Percentiles rank a stretch among this genome's conserved stretches.
Conservation (phyloP, 805 yeast genomes). For the Wickerhamiella musiphila region DNA sequence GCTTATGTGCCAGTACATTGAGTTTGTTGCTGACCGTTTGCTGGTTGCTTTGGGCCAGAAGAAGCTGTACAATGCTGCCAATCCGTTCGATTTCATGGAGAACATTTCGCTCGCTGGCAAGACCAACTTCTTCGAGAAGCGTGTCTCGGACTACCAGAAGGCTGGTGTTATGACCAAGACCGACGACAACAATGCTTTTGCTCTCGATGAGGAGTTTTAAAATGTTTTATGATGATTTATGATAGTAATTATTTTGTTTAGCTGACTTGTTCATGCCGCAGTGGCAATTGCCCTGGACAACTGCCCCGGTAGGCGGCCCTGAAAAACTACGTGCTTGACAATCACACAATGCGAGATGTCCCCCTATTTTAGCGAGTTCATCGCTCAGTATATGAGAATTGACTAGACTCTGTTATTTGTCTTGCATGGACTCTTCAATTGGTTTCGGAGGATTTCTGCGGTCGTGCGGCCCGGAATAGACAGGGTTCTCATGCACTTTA, state of each 20-base stretch:
- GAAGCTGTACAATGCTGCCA: slow-evolving; percentile 70
- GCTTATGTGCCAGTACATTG: slow-evolving; percentile 95
- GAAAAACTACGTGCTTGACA: too few relatives aligned
- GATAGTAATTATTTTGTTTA: neutral
- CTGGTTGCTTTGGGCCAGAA: slow-evolving; percentile 80
- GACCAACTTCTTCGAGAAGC: slow-evolving; percentile 97
- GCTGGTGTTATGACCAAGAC: slow-evolving; percentile 94
- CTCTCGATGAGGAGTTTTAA: slow-evolving; percentile 89
- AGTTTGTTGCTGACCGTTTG: slow-evolving; percentile 92
- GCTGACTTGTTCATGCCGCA: neutral
- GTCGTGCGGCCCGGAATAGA: too few relatives aligned
- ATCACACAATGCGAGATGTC: too few relatives aligned
- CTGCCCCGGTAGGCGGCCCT: too few relatives aligned
- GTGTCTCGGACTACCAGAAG: slow-evolving; percentile 96
- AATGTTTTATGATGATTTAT: neutral
- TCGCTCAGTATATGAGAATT: too few relatives aligned
- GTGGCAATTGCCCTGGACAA: too few relatives aligned
- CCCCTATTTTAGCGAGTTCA: too few relatives aligned
- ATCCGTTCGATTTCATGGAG: slow-evolving; percentile 98
- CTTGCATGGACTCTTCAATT: too few relatives aligned
- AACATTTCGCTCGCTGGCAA: slow-evolving; percentile 96
- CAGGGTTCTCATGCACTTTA: too few relatives aligned
- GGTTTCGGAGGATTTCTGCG: too few relatives aligned
- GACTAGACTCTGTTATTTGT: too few relatives aligned
- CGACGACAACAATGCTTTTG: slow-evolving; percentile 41